These are phyloP conservation scores for Coriolopsis trogii DNA, from an alignment of 1,284 basidiomycete genomes.

Conservation along the genomic window DNA sequence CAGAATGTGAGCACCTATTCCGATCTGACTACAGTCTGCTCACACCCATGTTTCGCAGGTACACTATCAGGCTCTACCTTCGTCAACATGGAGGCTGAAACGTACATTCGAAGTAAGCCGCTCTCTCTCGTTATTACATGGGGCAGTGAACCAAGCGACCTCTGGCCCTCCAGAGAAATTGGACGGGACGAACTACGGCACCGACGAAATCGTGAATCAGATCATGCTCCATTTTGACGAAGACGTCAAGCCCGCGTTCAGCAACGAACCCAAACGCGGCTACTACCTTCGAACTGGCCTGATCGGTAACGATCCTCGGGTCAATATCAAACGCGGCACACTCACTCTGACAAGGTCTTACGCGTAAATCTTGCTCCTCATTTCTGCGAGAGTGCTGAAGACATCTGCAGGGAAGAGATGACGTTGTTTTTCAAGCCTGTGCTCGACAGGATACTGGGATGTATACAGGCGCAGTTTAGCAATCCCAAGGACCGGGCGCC, in stretches of 20 bases:
- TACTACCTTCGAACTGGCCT: background rate
- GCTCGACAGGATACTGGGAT: conserved; percentile 33
- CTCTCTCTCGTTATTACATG: too few species aligned
- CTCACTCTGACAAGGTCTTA: background rate
- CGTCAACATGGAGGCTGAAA: conserved; percentile 25
- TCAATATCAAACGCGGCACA: background rate
- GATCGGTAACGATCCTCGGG: background rate
- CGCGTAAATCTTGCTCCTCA: background rate
- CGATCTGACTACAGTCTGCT: background rate
- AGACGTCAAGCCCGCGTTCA: background rate
- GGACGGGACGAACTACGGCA: background rate
- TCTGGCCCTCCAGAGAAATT: background rate
- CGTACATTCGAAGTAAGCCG: conserved; percentile 37
- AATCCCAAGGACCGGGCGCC: background rate
- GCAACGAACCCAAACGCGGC: background rate
- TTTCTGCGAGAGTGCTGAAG: background rate
- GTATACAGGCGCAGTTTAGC: conserved; percentile 35
- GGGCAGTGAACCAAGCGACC: background rate
- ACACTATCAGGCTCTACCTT: conserved; percentile 30
- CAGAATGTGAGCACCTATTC: conserved; percentile 12
- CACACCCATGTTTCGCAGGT: conserved; percentile 12
- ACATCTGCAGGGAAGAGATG: conserved; percentile 32
- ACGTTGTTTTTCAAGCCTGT: conserved; percentile 45
- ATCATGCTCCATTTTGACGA: background rate
- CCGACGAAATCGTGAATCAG: background rate